Evolutionary conservation across 2,329 filamentous ascomycete genomes (phyloP).

Genomic region (Teratosphaeriaceae sp.): DNA sequence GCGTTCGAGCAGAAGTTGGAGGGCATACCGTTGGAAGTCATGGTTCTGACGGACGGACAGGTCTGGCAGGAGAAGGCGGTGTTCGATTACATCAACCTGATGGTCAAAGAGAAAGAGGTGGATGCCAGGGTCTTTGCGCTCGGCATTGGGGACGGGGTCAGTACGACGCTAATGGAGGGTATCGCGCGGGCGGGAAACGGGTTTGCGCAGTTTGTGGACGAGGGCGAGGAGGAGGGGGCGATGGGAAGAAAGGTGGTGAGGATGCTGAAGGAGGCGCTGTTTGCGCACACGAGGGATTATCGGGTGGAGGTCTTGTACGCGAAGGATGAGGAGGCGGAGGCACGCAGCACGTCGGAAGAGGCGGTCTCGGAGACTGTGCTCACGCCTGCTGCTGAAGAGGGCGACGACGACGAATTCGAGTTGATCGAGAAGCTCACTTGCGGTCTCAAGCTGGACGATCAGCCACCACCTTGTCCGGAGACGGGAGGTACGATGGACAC

Average conservation of each 20-base stretch:
- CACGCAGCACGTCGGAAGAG: constrained; percentile 10
- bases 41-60: constrained; percentile 52
- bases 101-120: constrained; percentile 34
- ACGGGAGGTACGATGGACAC: not conserved
- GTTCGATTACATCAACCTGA: constrained; percentile 43
- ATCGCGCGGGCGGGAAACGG: constrained; percentile 53
- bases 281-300: constrained; percentile 59
- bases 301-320: constrained; percentile 56
- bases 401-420: constrained; percentile 52
- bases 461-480: constrained; percentile 1
- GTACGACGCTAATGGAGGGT: constrained; percentile 52
- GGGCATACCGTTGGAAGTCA: constrained; percentile 45
- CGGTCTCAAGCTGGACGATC: constrained; percentile 36
- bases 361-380: too few relatives aligned
- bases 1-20: constrained; percentile 41
- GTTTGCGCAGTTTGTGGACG: constrained; percentile 54
- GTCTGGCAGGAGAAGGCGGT: constrained; percentile 45
- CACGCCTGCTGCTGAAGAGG: not conserved
- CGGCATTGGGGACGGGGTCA: constrained; percentile 50
- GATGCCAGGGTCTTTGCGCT: constrained; percentile 51
- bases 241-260: constrained; percentile 63
- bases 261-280: constrained; percentile 66
- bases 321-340: not conserved
- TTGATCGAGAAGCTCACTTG: constrained; percentile 54
- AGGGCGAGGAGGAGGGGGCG: constrained; percentile 61